These are phyloP conservation scores for Daldinia loculata DNA, from an alignment of 495 filamentous ascomycete species.

Conservation along the genomic window DNA sequence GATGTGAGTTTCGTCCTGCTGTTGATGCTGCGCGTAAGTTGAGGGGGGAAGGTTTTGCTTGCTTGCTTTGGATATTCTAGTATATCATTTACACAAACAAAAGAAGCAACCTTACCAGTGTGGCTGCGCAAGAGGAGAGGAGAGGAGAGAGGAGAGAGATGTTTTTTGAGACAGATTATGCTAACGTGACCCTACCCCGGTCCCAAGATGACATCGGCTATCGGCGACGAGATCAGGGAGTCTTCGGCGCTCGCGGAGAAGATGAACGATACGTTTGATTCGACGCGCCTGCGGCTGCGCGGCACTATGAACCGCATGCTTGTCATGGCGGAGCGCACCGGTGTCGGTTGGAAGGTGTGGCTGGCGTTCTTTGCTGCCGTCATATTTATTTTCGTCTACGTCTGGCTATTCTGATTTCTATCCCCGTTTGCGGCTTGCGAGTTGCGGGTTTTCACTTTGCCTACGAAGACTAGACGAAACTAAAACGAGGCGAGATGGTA, in stretches of 20 bases:
- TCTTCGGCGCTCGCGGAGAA: conserved; percentile 83
- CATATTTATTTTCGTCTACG: conserved; percentile 82
- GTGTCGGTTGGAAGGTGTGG: conserved; percentile 95
- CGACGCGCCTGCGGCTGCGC: conserved; percentile 76
- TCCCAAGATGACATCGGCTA: conserved; percentile 79
- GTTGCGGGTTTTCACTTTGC: background rate
- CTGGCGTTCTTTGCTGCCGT: conserved; percentile 84
- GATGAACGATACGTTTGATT: conserved; percentile 92
- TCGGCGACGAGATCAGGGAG: conserved; percentile 92
- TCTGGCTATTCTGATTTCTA: conserved; percentile 77
- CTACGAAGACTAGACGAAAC: background rate
- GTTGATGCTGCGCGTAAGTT: conserved; percentile 33
- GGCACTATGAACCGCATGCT: conserved; percentile 98
- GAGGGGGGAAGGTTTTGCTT: conserved; percentile 11
- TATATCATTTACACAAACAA: background rate
- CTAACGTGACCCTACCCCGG: conserved; percentile 7
- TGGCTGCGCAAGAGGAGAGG: conserved; percentile 8
- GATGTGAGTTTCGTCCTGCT: conserved; percentile 68
- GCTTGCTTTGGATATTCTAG: conserved; percentile 7
- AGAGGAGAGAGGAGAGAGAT: background rate
- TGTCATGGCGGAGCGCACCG: conserved; percentile 91
- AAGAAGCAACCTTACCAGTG: background rate
- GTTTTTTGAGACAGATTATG: conserved; percentile 10
- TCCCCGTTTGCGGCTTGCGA: background rate
- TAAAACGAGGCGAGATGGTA: background rate